Evolutionary conservation across 2,329 filamentous ascomycete genomes (phyloP), one percentile per base, ranked within the genome.

Genomic region (Aspergillus ochraceoroseus): DNA sequence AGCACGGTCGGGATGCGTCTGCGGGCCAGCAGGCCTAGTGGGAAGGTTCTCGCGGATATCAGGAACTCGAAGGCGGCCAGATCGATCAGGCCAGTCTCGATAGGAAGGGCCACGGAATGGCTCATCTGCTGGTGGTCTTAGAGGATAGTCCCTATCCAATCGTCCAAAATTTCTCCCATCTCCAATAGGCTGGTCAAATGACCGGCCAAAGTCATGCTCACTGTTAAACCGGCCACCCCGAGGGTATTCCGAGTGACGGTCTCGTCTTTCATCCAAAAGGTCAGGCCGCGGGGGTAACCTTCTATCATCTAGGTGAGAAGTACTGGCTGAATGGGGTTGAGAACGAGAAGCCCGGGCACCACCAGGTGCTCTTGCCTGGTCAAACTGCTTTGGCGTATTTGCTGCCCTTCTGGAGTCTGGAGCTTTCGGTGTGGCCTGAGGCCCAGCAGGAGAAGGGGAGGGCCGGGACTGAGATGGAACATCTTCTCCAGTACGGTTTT

Each of bases 241-340:
- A 13, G 56, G 45, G 39, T 64, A 64, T 12, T 67, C 64, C 7
- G 56, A 43, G 43, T 60, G 61, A 41, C 68, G 62, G 28, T 68
- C 64, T 43, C 61, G 57, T 43, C 67, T 58, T 13, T 58, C 58
- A 30, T 69, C 65, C 32, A 60, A 41, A n/a, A 61, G 45, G 36
- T 69, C 67, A 6, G 59, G 58, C 20, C 68, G 62, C n/a, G 56
- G 54, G 20, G 64, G 58, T n/a, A 63, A 44, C 26, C 64, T 58
- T 22, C 55, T 54, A 33, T 70, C 66, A 19, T 56, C 63, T 18
- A 64, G 55, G 32, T 58, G 61, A 11, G 58, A 49, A n/a, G 66
- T 63, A 45, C 44, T 65, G 12, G 65, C 66, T 18, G 66, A 54
- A 45, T 57, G 63, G 5, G 60, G 51, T 40, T 65, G 59, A 14